These are phyloP conservation scores for Podaxis sp. DNA, from an alignment of 768 basidiomycete species.

Conservation along the genomic window DNA sequence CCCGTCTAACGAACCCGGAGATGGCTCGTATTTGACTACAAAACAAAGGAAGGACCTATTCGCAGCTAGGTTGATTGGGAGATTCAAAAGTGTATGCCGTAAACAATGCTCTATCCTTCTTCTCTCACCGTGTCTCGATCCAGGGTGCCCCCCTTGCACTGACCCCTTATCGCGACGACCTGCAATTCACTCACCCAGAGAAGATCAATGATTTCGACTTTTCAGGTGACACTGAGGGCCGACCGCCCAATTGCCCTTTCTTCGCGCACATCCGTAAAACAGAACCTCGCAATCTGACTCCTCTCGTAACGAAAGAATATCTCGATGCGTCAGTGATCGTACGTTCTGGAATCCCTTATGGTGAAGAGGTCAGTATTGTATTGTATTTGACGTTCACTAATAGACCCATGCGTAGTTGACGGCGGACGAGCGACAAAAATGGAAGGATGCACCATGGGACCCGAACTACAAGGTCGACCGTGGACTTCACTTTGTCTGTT, in stretches of 20 bases:
- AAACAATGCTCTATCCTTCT: background rate
- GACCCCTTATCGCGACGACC: conserved; percentile 27
- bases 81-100: background rate
- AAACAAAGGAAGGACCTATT: conserved; percentile 23
- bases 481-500: conserved; percentile 34
- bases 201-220: conserved; percentile 34
- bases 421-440: background rate
- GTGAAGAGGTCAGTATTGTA: background rate
- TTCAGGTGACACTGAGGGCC: conserved; percentile 8
- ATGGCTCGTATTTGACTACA: conserved; percentile 1
- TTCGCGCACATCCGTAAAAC: background rate
- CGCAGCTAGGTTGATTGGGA: conserved; percentile 32
- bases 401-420: background rate
- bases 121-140: background rate
- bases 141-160: conserved; percentile 33
- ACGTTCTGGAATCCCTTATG: background rate
- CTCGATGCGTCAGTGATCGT: background rate
- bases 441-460: background rate
- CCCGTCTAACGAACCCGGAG: no score
- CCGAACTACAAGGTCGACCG: background rate
- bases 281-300: background rate
- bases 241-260: background rate
- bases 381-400: background rate
- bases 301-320: background rate
- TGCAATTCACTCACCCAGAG: conserved; percentile 14